Conservation (phyloP, 768 basidiomycete species). For the Tulasnella calospora region DNA sequence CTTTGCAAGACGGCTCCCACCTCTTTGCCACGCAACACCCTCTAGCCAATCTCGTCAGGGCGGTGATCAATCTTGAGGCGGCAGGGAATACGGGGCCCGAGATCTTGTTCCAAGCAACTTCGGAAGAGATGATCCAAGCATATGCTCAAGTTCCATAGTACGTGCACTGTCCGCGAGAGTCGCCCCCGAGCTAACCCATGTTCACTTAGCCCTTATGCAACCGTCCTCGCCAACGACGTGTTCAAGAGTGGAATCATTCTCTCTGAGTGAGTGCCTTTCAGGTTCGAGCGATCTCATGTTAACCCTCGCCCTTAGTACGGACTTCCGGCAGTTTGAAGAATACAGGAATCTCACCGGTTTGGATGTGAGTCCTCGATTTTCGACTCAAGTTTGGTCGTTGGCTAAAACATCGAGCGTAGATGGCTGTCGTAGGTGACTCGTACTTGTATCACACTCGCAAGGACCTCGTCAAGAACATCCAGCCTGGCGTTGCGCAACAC, state of each 20-base stretch:
- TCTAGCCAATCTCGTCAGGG: constrained; percentile 61
- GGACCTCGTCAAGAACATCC: constrained; percentile 79
- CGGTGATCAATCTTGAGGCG: constrained; percentile 88
- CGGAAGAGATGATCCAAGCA: constrained; percentile 88
- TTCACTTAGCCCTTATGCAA: constrained; percentile 69
- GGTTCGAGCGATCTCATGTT: not conserved
- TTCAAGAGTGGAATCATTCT: constrained; percentile 87
- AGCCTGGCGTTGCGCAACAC: constrained; percentile 79
- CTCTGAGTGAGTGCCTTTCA: constrained; percentile 65
- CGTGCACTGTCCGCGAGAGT: constrained; percentile 14
- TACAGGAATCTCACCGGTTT: constrained; percentile 88
- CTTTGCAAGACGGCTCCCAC: constrained; percentile 90
- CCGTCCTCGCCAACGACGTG: constrained; percentile 83
- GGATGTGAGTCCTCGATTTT: constrained; percentile 52
- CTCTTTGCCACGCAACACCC: constrained; percentile 88
- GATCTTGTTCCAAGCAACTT: constrained; percentile 92
- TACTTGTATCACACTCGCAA: constrained; percentile 93
- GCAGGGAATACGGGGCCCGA: constrained; percentile 85
- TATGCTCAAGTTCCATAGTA: constrained; percentile 79
- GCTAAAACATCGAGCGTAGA: constrained; percentile 43
- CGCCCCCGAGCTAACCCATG: not conserved
- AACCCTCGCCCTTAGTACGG: constrained; percentile 55
- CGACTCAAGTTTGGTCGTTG: too few species aligned
- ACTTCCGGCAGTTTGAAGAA: constrained; percentile 89
- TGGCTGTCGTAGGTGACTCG: constrained; percentile 86